Percentiles rank a stretch among this genome's conserved stretches.
Evolutionary conservation across 2,329 filamentous ascomycete genomes (phyloP).

Genomic region (Colletotrichum falcatum): DNA sequence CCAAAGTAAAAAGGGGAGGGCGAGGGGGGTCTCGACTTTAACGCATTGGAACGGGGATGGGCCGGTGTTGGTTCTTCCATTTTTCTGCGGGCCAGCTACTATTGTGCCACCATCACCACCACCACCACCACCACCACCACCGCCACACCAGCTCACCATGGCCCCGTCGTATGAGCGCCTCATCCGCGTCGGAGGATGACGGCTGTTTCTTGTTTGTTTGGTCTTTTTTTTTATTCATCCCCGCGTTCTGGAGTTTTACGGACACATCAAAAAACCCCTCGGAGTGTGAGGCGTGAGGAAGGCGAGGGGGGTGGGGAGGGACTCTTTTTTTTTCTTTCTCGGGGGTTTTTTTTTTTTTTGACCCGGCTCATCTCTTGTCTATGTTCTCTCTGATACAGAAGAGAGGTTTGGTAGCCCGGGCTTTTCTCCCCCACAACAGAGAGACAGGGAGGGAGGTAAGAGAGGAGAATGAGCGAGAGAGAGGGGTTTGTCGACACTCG

Average conservation of each 20-base stretch:
- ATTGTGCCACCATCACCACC: not conserved
- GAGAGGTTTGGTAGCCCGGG: not conserved
- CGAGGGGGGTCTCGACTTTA: no score
- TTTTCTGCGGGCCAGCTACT: not conserved
- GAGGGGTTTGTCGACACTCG: not conserved
- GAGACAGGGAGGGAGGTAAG: not conserved
- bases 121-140: not conserved
- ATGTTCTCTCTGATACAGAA: constrained; percentile 11
- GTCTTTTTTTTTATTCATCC: not conserved
- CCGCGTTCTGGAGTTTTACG: constrained; percentile 36
- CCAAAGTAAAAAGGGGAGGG: not conserved
- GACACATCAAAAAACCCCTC: constrained; percentile 37
- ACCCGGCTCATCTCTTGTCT: not conserved
- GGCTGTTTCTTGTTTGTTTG: not conserved
- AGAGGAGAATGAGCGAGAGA: no score
- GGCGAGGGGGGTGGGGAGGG: not conserved
- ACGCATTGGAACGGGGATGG: not conserved
- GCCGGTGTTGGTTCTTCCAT: not conserved
- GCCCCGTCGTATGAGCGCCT: constrained; percentile 5
- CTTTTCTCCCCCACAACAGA: not conserved
- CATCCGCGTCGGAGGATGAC: not conserved
- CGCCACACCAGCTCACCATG: not conserved
- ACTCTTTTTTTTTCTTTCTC: constrained; percentile 4
- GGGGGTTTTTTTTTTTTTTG: not conserved
- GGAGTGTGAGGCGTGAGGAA: constrained; percentile 33